Conservation (phyloP, 2,329 filamentous ascomycete species). For the Colletotrichum falcatum region DNA sequence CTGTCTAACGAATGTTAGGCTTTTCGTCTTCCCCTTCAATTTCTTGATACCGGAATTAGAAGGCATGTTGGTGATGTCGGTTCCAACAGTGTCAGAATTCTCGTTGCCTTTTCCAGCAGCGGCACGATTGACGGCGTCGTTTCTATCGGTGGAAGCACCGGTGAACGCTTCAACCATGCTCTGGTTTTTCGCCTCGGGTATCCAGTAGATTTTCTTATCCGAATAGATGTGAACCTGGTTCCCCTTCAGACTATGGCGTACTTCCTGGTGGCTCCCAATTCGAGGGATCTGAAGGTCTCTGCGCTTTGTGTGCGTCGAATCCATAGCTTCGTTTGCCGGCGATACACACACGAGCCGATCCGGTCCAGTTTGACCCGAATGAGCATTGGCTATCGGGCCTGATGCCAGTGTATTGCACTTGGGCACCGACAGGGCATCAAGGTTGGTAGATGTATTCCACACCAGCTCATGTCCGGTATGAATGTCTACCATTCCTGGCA, state of each 20-base stretch:
- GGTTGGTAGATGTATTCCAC: background rate
- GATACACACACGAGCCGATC: background rate
- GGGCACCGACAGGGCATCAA: background rate
- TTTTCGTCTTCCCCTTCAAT: conserved; percentile 10
- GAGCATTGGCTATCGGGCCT: background rate
- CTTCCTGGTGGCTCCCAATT: background rate
- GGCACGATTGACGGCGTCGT: background rate
- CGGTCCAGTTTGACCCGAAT: background rate
- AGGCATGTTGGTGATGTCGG: background rate
- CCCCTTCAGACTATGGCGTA: background rate
- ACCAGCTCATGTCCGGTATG: background rate
- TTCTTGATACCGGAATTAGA: background rate
- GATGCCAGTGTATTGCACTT: background rate
- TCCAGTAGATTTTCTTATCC: background rate
- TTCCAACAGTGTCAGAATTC: background rate
- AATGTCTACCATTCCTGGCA: conserved; percentile 3
- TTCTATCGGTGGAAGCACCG: background rate
- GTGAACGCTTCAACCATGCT: background rate
- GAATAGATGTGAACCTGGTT: background rate
- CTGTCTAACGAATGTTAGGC: conserved; percentile 4
- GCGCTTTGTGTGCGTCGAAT: background rate
- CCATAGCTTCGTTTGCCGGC: no score
- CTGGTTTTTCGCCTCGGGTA: background rate
- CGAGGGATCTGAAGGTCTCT: background rate
- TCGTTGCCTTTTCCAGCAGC: background rate